Percentiles rank a stretch among this genome's conserved stretches.
phyloP scores from a whole-genome alignment of 2,329 filamentous ascomycete species.

The Apiospora marii region DNA sequence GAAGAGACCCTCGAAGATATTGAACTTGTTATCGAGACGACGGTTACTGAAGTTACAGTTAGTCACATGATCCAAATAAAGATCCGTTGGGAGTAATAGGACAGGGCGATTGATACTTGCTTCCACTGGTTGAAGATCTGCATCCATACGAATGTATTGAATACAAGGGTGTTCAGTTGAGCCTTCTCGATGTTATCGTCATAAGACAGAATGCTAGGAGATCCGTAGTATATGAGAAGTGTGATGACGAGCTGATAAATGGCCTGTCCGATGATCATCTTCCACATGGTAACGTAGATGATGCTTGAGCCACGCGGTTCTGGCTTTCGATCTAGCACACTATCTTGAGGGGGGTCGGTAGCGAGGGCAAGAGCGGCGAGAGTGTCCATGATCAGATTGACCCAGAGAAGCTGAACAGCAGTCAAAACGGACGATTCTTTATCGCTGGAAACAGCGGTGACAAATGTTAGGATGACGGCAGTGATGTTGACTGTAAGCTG shows the following conservation, averaged over 20 bases:
- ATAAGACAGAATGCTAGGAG: slow-evolving; percentile 62
- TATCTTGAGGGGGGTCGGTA: slow-evolving; percentile 84
- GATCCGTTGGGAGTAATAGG: not conserved
- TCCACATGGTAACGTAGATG: slow-evolving; percentile 96
- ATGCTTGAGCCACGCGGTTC: slow-evolving; percentile 64
- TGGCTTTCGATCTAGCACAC: slow-evolving; percentile 79
- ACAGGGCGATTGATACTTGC: slow-evolving; percentile 56
- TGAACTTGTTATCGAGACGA: slow-evolving; percentile 92
- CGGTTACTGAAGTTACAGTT: slow-evolving; percentile 68
- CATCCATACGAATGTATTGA: slow-evolving; percentile 99
- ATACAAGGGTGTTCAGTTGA: slow-evolving; percentile 82
- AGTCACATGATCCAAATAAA: slow-evolving; percentile 30
- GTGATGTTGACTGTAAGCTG: slow-evolving; percentile 92
- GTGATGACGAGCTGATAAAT: slow-evolving; percentile 86
- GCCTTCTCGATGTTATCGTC: slow-evolving; percentile 43
- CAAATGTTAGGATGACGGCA: slow-evolving; percentile 85
- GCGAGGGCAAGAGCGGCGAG: slow-evolving; percentile 89
- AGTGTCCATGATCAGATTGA: slow-evolving; percentile 97
- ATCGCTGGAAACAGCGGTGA: slow-evolving; percentile 78
- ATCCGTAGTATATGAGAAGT: slow-evolving; percentile 84
- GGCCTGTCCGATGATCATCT: slow-evolving; percentile 96
- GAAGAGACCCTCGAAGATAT: slow-evolving; percentile 89
- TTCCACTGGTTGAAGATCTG: slow-evolving; percentile 99
- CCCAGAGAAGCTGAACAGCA: slow-evolving; percentile 92
- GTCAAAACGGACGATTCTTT: slow-evolving; percentile 79